Percentiles rank a stretch among this genome's conserved stretches.
Evolutionary conservation across 257 asterid genomes (phyloP).

Genomic region (Eustoma russellianum): DNA sequence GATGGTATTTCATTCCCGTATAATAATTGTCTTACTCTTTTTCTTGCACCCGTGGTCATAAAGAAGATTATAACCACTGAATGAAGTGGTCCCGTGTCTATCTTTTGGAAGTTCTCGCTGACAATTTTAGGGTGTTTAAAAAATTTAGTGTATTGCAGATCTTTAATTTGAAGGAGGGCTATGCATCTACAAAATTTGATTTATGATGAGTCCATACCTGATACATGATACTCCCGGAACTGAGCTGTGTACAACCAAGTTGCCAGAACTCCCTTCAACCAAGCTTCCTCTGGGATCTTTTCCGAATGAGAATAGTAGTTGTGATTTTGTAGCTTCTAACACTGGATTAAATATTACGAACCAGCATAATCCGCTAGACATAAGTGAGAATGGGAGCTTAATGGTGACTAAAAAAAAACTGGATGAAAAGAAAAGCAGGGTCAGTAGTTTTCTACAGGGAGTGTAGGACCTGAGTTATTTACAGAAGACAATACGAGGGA

Average conservation of each 20-base stretch:
- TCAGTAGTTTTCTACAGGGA: constrained; percentile 14
- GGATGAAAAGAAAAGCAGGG: constrained; percentile 10
- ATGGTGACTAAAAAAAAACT: constrained; percentile 18
- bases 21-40: background rate
- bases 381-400: constrained; percentile 14
- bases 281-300: constrained; percentile 34
- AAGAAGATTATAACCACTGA: too few species aligned
- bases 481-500: constrained; percentile 11
- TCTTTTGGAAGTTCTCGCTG: background rate
- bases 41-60: constrained; percentile 1
- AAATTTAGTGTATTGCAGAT: background rate
- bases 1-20: background rate
- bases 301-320: constrained; percentile 21
- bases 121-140: constrained; percentile 8
- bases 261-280: constrained; percentile 33
- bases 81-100: too few species aligned
- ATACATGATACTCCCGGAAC: constrained; percentile 36
- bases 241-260: constrained; percentile 37
- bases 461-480: constrained; percentile 15
- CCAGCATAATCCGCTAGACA: constrained; percentile 20
- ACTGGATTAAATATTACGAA: constrained; percentile 4
- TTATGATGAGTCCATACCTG: constrained; percentile 33
- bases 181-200: constrained; percentile 37
- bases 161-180: constrained; percentile 34
- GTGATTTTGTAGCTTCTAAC: too few species aligned